A percentile compares a stretch with the other conserved stretches of the same genome.
Conservation (phyloP, 805 yeast genomes). For the Pichia exigua region DNA sequence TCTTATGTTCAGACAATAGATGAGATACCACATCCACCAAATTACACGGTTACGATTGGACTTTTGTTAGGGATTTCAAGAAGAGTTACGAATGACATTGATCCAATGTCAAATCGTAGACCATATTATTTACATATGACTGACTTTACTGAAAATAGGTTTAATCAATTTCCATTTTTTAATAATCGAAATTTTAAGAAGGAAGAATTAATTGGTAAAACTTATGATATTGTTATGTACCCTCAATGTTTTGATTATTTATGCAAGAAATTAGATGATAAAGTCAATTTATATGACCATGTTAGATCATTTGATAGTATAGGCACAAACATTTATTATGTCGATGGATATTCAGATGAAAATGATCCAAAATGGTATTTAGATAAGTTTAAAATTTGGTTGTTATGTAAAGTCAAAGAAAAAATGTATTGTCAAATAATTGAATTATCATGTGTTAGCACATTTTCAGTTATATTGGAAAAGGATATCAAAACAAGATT, state of each 20-base stretch:
- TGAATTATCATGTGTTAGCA: background rate
- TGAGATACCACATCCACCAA: background rate
- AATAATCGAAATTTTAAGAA: background rate
- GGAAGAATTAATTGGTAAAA: background rate
- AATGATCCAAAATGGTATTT: background rate
- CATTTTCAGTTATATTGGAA: background rate
- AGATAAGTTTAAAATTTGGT: constrained; percentile 1
- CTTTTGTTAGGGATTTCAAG: constrained; percentile 18
- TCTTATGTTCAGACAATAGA: background rate
- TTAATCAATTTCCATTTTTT: background rate
- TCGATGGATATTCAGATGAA: background rate
- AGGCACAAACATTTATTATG: background rate
- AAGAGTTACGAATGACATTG: background rate
- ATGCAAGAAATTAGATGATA: background rate
- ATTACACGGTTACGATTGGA: constrained; percentile 12
- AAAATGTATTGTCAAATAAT: background rate
- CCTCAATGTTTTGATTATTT: background rate
- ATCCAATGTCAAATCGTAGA: background rate
- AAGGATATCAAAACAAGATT: background rate
- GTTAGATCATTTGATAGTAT: background rate
- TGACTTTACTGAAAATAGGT: constrained; percentile 14
- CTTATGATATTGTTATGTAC: constrained; percentile 3
- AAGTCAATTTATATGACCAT: background rate
- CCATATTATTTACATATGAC: constrained; percentile 19
- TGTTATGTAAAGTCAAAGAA: background rate